Base-by-base conservation (phyloP, 2,329 filamentous ascomycete species). In the Penicillium thymicola region DNA sequence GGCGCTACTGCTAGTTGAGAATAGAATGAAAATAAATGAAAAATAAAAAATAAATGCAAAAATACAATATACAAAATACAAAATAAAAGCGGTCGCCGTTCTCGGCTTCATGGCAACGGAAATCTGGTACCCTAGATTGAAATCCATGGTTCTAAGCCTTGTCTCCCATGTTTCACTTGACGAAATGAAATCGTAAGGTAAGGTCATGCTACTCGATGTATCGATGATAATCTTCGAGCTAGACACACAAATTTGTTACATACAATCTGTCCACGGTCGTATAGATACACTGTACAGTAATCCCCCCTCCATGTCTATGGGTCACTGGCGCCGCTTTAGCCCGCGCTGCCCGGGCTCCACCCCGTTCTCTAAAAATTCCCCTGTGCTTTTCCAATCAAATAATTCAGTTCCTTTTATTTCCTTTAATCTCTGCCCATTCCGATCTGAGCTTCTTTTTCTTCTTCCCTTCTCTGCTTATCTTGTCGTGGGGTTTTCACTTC, bases 291-390 rank as follows among this genome's bases (percentile, higher is more conserved):
- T 30, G 27, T 53, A 53, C 27, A 58, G 45, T 46, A 58, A 58
- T 60, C 64, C 70, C 69, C 67, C 67, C 61, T 71, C 71, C 70
- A 72, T 67, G 66, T 68, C 70, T 64, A 72, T 67, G 71, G 71
- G 70, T 71, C 67, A 61, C 61, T 69, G 69, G 66, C 65, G 67
- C 59, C 59, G 59, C 61, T 65, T 62, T 63, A 61, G 61, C 59
- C 60, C 60, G 62, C 60, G 40, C 57, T 62, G 61, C 59, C 58
- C 61, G 59, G 57, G 55, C 50, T 64, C 63, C 62, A 63, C 61
- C 53, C 51, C 57, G 57, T 60, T 61, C 58, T 55, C 60, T 57
- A 58, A 61, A 65, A 63, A 60, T 60, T 51, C 51, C 41, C 44
- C 37, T 52, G 21, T 11, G 32, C 46, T 38, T 41, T 52, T 58